These are phyloP conservation scores for Pouteria glomerata DNA, from an alignment of 148 eudicot genomes.

Conservation along the genomic window DNA sequence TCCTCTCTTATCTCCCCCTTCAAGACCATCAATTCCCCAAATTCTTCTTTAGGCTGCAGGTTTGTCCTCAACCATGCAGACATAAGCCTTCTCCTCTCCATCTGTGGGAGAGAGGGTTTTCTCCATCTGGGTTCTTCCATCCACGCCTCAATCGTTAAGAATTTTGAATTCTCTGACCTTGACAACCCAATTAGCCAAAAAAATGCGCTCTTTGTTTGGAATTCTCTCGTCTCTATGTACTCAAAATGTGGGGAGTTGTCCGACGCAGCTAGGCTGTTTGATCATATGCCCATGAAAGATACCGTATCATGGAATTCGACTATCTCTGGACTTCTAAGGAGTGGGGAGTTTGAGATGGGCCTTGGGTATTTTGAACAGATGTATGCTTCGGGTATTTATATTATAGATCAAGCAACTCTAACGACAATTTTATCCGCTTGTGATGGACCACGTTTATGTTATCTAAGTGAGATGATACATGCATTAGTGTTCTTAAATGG, in stretches of 20 bases:
- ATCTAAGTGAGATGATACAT: slow-evolving; percentile 46
- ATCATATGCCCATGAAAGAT: slow-evolving; percentile 63
- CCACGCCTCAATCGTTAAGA: slow-evolving; percentile 63
- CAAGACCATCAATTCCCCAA: slow-evolving; percentile 20
- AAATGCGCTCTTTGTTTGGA: slow-evolving; percentile 43
- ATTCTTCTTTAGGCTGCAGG: slow-evolving; percentile 2
- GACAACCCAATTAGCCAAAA: background rate
- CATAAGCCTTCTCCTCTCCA: slow-evolving; percentile 41
- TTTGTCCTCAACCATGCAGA: slow-evolving; percentile 29
- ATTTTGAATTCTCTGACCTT: slow-evolving; percentile 22
- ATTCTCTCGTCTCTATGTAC: slow-evolving; percentile 58
- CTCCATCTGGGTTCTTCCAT: slow-evolving; percentile 62
- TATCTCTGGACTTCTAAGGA: slow-evolving; percentile 47
- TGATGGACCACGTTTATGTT: slow-evolving; percentile 24
- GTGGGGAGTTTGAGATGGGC: slow-evolving; percentile 39
- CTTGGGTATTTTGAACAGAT: slow-evolving; percentile 49
- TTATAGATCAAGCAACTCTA: slow-evolving; percentile 67
- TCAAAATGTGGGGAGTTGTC: slow-evolving; percentile 30
- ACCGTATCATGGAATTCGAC: slow-evolving; percentile 70
- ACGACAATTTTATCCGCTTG: slow-evolving; percentile 61
- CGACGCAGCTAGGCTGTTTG: slow-evolving; percentile 67
- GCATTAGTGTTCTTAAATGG: slow-evolving; percentile 50
- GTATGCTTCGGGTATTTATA: slow-evolving; percentile 29
- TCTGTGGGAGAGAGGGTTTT: slow-evolving; percentile 48
- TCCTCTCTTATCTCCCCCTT: slow-evolving; percentile 14